Evolutionary conservation across 2,329 filamentous ascomycete genomes (phyloP).

Genomic region (Myriosclerotinia curreyana): DNA sequence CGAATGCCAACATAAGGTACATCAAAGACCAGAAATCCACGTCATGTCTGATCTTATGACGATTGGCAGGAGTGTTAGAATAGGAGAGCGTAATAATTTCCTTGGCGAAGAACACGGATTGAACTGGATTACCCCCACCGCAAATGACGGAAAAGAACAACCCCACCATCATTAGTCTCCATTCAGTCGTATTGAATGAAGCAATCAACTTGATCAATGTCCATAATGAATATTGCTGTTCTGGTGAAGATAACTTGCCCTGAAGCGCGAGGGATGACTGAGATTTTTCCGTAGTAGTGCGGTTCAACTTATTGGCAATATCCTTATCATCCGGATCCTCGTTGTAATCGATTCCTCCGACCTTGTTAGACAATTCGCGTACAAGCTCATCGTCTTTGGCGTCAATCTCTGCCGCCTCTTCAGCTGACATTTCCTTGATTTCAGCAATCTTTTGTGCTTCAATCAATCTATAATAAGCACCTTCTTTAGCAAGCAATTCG

Average conservation of each 20-base stretch:
- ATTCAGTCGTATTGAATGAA: constrained; percentile 74
- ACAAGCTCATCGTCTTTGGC: constrained; percentile 51
- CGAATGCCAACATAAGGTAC: constrained; percentile 80
- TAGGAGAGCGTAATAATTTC: constrained; percentile 68
- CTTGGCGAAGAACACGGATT: constrained; percentile 84
- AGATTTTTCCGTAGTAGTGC: constrained; percentile 55
- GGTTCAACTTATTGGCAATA: constrained; percentile 55
- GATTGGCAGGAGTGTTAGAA: constrained; percentile 38
- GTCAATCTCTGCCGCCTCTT: constrained; percentile 52
- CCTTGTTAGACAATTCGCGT: constrained; percentile 45
- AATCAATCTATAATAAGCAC: constrained; percentile 81
- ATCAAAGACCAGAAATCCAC: constrained; percentile 85
- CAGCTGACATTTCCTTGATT: constrained; percentile 51
- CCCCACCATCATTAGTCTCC: constrained; percentile 68
- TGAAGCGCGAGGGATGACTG: constrained; percentile 69
- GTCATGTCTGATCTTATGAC: constrained; percentile 55
- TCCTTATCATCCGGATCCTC: constrained; percentile 61
- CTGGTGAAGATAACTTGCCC: constrained; percentile 49
- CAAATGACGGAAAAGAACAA: constrained; percentile 72
- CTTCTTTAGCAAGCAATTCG: constrained; percentile 64
- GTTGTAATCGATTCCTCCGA: constrained; percentile 40
- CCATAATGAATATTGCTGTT: constrained; percentile 65
- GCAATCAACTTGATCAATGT: constrained; percentile 75
- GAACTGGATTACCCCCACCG: constrained; percentile 74
- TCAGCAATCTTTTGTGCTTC: constrained; percentile 79